These are phyloP conservation scores for Amanita polypyramis DNA, from an alignment of 768 basidiomycete species.

Conservation along the genomic window DNA sequence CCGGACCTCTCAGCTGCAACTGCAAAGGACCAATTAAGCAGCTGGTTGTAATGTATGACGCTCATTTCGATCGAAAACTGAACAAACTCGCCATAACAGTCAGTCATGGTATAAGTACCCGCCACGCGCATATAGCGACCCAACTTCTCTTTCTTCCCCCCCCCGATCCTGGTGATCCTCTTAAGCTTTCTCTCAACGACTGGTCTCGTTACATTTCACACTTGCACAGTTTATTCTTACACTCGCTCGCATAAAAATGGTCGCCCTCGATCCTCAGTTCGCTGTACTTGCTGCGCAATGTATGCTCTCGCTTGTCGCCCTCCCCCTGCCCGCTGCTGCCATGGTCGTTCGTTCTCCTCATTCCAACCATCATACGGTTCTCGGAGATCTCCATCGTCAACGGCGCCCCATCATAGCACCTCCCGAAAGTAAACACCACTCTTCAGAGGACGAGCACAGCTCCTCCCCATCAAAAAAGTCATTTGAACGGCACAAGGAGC, in stretches of 20 bases:
- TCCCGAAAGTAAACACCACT: background rate
- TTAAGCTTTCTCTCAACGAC: conserved; percentile 3
- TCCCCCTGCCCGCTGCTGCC: background rate
- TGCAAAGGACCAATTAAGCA: background rate
- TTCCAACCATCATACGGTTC: background rate
- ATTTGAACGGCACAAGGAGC: background rate
- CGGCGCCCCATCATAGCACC: background rate
- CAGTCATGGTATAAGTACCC: conserved; percentile 6
- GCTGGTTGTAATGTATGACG: background rate
- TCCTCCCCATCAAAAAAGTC: background rate
- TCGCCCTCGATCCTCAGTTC: conserved; percentile 5
- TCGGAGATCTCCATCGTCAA: background rate
- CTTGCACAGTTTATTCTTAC: conserved; percentile 1
- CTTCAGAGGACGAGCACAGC: background rate
- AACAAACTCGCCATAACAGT: conserved; percentile 8
- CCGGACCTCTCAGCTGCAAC: background rate
- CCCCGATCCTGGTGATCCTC: conserved; percentile 7
- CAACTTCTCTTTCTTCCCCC: conserved; percentile 4
- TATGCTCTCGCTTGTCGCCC: background rate
- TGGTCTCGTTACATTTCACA: conserved; percentile 5
- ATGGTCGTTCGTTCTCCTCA: conserved; percentile 4
- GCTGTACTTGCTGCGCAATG: conserved; percentile 6
- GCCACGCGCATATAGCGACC: background rate
- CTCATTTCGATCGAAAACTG: conserved; percentile 3
- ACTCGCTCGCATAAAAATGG: background rate